phyloP scores from a whole-genome alignment of 1,284 basidiomycete genomes.

The Cryptococcus depauperatus region DNA sequence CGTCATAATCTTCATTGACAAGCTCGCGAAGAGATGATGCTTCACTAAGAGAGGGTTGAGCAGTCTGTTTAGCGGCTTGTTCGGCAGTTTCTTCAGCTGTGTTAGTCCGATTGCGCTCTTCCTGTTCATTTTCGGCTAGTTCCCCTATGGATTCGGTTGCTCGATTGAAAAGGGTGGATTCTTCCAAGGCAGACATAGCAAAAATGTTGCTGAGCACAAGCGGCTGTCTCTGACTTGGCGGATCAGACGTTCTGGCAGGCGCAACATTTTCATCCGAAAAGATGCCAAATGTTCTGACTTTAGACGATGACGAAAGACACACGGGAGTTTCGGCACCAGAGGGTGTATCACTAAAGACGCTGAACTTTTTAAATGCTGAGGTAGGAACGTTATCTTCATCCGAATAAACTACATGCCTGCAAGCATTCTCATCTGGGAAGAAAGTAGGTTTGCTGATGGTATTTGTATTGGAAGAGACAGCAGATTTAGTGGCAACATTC shows the following conservation, averaged over 20 bases:
- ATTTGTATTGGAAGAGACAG: conserved; percentile 31
- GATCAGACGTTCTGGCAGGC: conserved; percentile 7
- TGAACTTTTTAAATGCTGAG: conserved; percentile 26
- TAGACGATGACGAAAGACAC: conserved; percentile 16
- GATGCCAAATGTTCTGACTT: conserved; percentile 31
- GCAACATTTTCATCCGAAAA: conserved; percentile 29
- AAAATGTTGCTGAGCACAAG: conserved; percentile 18
- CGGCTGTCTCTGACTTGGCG: conserved; percentile 8
- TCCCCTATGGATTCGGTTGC: background rate
- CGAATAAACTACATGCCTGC: no score
- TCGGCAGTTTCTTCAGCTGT: no score
- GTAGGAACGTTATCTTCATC: conserved; percentile 27
- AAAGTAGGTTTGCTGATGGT: conserved; percentile 19
- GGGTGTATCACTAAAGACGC: conserved; percentile 37
- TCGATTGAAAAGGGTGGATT: background rate
- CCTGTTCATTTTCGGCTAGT: no score
- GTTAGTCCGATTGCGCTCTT: no score
- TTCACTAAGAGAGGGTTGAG: no score
- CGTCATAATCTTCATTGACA: conserved; percentile 10
- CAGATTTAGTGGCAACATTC: conserved; percentile 11
- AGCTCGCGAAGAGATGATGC: no score
- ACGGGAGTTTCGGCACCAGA: conserved; percentile 22
- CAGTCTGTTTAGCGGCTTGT: no score
- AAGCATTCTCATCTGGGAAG: conserved; percentile 37
- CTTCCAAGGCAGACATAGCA: conserved; percentile 23